phyloP scores from a whole-genome alignment of 495 filamentous ascomycete genomes.

The Aspergillus sparsus region DNA sequence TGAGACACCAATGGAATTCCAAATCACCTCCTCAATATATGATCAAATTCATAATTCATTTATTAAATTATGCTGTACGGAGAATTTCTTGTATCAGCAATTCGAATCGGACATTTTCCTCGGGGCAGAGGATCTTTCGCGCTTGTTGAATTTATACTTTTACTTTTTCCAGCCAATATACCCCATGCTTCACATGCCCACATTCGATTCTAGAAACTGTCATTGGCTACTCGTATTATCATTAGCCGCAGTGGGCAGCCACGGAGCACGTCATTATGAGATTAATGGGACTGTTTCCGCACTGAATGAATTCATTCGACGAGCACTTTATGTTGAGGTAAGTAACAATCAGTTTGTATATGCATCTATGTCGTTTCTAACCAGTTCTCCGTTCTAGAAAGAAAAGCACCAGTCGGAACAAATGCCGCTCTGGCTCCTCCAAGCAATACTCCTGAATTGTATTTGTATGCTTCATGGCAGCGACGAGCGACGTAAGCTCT shows the following conservation, averaged over 20 bases:
- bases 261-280: slow-evolving; percentile 33
- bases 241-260: slow-evolving; percentile 48
- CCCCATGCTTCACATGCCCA: slow-evolving; percentile 47
- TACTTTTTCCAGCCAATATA: slow-evolving; percentile 47
- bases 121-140: slow-evolving; percentile 29
- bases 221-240: slow-evolving; percentile 50
- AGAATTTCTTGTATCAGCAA: slow-evolving; percentile 36
- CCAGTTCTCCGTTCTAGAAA: slow-evolving; percentile 25
- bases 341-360: background rate
- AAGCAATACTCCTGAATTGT: slow-evolving; percentile 42
- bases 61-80: slow-evolving; percentile 36
- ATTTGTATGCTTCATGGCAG: slow-evolving; percentile 45
- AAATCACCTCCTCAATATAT: slow-evolving; percentile 37
- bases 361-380: background rate
- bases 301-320: slow-evolving; percentile 49
- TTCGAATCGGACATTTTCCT: slow-evolving; percentile 45
- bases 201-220: slow-evolving; percentile 39
- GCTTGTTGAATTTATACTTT: slow-evolving; percentile 40
- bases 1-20: slow-evolving; percentile 19
- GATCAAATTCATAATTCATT: slow-evolving; percentile 39
- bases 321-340: slow-evolving; percentile 43
- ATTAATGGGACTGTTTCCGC: slow-evolving; percentile 32
- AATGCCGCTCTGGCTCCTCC: slow-evolving; percentile 39
- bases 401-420: slow-evolving; percentile 24
- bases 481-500: slow-evolving; percentile 31